phyloP scores from a whole-genome alignment of 768 basidiomycete species.

The Serendipita vermifera region DNA sequence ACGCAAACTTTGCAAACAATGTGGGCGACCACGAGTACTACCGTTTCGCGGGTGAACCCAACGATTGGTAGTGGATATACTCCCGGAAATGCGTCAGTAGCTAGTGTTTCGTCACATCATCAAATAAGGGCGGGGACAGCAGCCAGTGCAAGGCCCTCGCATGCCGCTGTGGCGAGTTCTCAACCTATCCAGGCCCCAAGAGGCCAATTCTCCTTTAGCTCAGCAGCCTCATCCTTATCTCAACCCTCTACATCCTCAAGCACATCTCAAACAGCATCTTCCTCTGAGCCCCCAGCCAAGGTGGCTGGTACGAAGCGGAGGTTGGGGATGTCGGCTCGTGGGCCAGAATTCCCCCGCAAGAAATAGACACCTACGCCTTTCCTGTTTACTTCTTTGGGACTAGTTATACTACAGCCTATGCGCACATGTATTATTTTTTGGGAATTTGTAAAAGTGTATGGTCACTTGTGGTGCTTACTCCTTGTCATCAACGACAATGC shows the following conservation, averaged over 20 bases:
- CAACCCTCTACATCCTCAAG: neutral
- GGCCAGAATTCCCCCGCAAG: neutral
- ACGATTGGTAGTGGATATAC: neutral
- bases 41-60: too few species aligned
- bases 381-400: too few species aligned
- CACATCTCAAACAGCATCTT: conserved; percentile 12
- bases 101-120: neutral
- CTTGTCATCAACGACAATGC: conserved; percentile 25
- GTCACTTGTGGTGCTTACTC: neutral
- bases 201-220: too few species aligned
- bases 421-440: too few species aligned
- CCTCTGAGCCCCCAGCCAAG: conserved; percentile 21
- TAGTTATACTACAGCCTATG: too few species aligned
- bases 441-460: too few species aligned
- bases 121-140: neutral
- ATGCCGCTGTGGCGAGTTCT: neutral
- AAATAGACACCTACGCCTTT: too few species aligned
- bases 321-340: conserved; percentile 6
- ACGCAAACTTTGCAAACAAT: neutral
- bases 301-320: conserved; percentile 22
- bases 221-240: neutral
- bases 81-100: neutral
- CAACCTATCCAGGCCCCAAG: neutral
- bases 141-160: neutral
- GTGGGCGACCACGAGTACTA: neutral